Conservation (phyloP, 2,329 filamentous ascomycete genomes). For the Colletotrichum chrysophilum region DNA sequence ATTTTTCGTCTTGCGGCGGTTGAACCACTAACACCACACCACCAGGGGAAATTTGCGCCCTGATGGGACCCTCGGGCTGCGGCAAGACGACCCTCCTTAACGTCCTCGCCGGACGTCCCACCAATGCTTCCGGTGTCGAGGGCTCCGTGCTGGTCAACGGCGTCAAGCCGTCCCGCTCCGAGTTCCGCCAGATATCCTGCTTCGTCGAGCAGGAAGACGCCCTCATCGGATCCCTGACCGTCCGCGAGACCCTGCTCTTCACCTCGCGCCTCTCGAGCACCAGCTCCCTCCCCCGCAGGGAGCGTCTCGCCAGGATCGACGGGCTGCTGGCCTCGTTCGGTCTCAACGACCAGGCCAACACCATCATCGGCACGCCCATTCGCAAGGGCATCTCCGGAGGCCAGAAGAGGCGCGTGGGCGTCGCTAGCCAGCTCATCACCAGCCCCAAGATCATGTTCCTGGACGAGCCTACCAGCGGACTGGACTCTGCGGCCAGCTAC, state of each 20-base stretch:
- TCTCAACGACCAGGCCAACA: conserved; percentile 70
- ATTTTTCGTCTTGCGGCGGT: not conserved
- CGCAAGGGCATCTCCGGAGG: conserved; percentile 85
- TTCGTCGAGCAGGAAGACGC: conserved; percentile 92
- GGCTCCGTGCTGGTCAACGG: conserved; percentile 70
- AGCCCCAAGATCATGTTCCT: conserved; percentile 82
- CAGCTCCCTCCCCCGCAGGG: conserved; percentile 26
- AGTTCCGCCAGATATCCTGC: conserved; percentile 70
- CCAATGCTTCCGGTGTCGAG: conserved; percentile 55
- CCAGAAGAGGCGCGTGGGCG: conserved; percentile 81
- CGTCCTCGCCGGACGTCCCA: conserved; percentile 69
- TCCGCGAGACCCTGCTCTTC: conserved; percentile 80
- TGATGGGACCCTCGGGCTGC: conserved; percentile 78
- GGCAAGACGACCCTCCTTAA: conserved; percentile 89
- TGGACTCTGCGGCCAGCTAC: conserved; percentile 78
- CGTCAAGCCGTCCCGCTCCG: conserved; percentile 49
- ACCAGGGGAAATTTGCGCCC: conserved; percentile 71
- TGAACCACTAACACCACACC: not conserved
- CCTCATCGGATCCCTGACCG: conserved; percentile 80
- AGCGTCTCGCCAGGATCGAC: conserved; percentile 57
- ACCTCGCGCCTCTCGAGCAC: conserved; percentile 71
- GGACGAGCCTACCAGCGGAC: conserved; percentile 83
- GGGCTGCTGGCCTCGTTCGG: conserved; percentile 76
- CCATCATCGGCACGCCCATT: conserved; percentile 81
- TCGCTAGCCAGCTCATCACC: conserved; percentile 83